Evolutionary conservation across 2,329 filamentous ascomycete genomes (phyloP), one percentile per base, ranked within the genome.

Genomic region (Rutstroemia sp.): DNA sequence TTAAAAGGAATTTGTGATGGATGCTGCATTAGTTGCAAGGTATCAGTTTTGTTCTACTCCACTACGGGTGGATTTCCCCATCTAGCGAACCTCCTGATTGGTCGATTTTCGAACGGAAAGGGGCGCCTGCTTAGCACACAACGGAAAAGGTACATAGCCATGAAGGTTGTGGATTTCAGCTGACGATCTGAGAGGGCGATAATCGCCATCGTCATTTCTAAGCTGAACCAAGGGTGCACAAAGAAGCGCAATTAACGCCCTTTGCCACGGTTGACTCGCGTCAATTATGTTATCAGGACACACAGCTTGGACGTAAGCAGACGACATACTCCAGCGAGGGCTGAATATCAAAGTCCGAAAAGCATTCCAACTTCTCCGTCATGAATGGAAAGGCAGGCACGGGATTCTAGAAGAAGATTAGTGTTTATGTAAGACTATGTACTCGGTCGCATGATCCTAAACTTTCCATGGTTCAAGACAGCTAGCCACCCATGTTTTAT

Each of bases 171-270:
- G 23, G 23, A 14, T 34, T 37, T 48, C 51, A 53, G 51, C 51
- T 53, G 23, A 34, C 30, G 12, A 14, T 21, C 37, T 42, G 34
- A 25, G 25, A 19, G 10, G 16, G 44, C 44, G 51, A 54, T 39
- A 39, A 39, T 48, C 19, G 12, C 25, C 19, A 7, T 8, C 46
- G 14, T 18, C 18, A 25, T 54, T 16, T 12, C 6, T 16, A 19
- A 54, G 51, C 51, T 54, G 51, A 54, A 39, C 19, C 19, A 38
- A 49, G 30, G 30, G 19, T 19, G 7, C 21, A 56, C 30, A 37
- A 21, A 56, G 54, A 56, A 56, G 54, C 54, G 54, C 54, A 52
- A 38, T 50, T 46, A 19, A 30, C 52, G 46, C 52, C 37, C 45
- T 55, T 55, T n/a, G 42, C 19, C 47, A 30, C 27, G 5, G 41